A percentile compares a stretch with the other conserved stretches of the same genome.
These are phyloP conservation scores for Pseudocercospora eumusae DNA, from an alignment of 2,329 filamentous ascomycete genomes.

Conservation along the genomic window DNA sequence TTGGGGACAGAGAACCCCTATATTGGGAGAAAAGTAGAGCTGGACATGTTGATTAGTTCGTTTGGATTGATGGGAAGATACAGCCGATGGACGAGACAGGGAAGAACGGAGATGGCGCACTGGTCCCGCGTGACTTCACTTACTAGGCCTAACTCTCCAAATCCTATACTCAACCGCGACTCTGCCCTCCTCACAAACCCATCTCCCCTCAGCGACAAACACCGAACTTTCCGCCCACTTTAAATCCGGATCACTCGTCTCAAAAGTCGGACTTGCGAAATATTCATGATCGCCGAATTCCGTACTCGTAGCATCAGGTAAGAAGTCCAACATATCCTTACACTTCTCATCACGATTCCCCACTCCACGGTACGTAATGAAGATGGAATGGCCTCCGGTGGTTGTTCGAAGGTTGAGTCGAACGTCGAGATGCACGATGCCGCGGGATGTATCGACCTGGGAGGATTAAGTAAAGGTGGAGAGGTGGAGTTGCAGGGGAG, in stretches of 20 bases:
- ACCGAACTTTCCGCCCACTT: conserved; percentile 8
- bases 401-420: background rate
- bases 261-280: conserved; percentile 1
- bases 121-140: no score
- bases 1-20: no score
- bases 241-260: conserved; percentile 6
- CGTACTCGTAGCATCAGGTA: background rate
- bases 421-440: background rate
- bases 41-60: no score
- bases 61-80: no score
- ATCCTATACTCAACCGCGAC: conserved; percentile 3
- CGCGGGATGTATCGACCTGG: background rate
- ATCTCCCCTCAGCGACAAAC: background rate
- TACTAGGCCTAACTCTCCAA: background rate
- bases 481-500: no score
- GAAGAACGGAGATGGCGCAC: no score
- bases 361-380: background rate
- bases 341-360: conserved; percentile 5
- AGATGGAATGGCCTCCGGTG: background rate
- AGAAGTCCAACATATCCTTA: background rate
- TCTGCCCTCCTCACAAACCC: background rate
- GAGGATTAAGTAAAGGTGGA: background rate
- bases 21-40: no score
- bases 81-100: no score
- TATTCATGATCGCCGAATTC: conserved; percentile 7